Evolutionary conservation across 495 filamentous ascomycete genomes (phyloP).

Genomic region (Xylaria telfairii): DNA sequence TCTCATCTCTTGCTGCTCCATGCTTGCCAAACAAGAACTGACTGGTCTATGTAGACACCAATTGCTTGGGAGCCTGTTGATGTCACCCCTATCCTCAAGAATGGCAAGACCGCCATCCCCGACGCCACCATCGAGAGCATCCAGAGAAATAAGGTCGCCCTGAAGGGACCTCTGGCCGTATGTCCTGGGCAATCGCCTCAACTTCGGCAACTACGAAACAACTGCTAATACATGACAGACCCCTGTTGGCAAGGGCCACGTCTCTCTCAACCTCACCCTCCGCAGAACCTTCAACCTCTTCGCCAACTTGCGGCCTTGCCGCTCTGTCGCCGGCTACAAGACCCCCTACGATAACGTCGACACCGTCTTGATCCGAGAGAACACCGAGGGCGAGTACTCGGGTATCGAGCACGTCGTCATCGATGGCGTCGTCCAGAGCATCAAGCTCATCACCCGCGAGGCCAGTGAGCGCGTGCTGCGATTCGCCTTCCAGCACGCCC

Average conservation of each 20-base stretch:
- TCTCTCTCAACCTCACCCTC: slow-evolving; percentile 97
- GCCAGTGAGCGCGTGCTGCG: slow-evolving; percentile 93
- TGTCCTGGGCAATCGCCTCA: slow-evolving; percentile 36
- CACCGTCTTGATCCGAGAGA: slow-evolving; percentile 97
- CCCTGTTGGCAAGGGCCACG: slow-evolving; percentile 96
- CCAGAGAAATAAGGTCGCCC: slow-evolving; percentile 88
- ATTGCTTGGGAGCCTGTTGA: slow-evolving; percentile 97
- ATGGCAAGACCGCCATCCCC: slow-evolving; percentile 91
- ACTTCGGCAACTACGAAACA: not conserved
- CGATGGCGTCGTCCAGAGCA: slow-evolving; percentile 96
- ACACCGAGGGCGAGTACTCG: slow-evolving; percentile 99
- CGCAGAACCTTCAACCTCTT: slow-evolving; percentile 99
- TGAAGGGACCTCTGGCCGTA: slow-evolving; percentile 97
- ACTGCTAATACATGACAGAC: slow-evolving; percentile 62
- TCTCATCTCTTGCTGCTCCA: not conserved
- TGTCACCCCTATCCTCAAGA: slow-evolving; percentile 88
- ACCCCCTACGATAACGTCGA: slow-evolving; percentile 98
- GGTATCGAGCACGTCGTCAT: slow-evolving; percentile 99
- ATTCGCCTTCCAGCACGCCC: slow-evolving; percentile 97
- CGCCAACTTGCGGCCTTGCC: slow-evolving; percentile 97
- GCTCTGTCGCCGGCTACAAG: slow-evolving; percentile 95
- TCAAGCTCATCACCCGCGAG: slow-evolving; percentile 96
- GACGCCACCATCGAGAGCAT: slow-evolving; percentile 90
- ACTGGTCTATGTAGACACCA: slow-evolving; percentile 66
- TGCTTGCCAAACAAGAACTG: slow-evolving; percentile 24